Conservation (phyloP, 2,329 filamentous ascomycete genomes). For the Penicillium palitans region DNA sequence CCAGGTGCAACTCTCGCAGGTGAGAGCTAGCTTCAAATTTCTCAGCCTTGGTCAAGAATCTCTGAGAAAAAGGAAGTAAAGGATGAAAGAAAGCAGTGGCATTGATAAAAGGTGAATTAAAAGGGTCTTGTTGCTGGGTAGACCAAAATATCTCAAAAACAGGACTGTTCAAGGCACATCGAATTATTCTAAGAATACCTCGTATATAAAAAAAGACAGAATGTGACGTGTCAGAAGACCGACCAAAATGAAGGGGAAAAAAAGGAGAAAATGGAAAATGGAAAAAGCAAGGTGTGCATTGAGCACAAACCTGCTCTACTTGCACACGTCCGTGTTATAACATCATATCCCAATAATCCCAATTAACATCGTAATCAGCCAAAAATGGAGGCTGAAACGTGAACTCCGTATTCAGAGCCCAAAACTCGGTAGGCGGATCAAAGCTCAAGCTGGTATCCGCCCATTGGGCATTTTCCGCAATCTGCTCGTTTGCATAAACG, state of each 20-base stretch:
- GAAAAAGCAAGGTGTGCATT: not conserved
- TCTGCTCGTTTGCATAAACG: not conserved
- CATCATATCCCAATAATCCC: slow-evolving; percentile 4
- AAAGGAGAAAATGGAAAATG: not conserved
- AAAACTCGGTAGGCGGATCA: slow-evolving; percentile 6
- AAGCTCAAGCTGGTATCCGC: not conserved
- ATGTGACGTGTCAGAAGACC: not conserved
- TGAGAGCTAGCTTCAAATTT: not conserved
- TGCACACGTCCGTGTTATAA: not conserved
- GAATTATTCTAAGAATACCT: not conserved
- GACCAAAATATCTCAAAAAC: not conserved
- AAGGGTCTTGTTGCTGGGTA: not conserved
- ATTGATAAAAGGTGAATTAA: not conserved
- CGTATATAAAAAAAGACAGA: not conserved
- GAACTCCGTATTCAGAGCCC: slow-evolving; percentile 12
- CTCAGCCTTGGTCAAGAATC: not conserved
- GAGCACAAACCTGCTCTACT: not conserved
- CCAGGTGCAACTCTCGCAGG: not conserved
- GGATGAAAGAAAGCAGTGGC: accelerated
- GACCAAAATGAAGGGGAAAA: not conserved
- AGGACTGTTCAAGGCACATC: not conserved
- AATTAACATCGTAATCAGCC: slow-evolving; percentile 8
- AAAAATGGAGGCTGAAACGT: slow-evolving; percentile 10
- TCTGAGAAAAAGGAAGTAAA: not conserved
- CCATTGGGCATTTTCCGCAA: not conserved